A percentile compares a stretch with the other conserved stretches of the same genome.
These are phyloP conservation scores for Sporothrix pallida DNA, from an alignment of 2,329 filamentous ascomycete species.

Conservation along the genomic window DNA sequence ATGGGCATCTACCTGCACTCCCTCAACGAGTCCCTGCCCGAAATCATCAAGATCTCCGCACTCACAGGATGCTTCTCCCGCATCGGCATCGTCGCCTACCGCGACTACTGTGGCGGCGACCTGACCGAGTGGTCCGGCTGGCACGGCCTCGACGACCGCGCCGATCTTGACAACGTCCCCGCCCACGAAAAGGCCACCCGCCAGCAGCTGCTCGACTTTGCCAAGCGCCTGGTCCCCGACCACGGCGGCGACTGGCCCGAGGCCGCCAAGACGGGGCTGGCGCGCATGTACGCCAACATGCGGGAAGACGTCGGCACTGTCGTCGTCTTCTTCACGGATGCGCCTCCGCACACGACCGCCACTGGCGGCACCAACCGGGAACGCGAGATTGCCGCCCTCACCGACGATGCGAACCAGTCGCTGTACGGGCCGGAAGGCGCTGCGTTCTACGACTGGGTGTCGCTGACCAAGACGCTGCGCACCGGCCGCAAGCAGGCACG, in stretches of 20 bases:
- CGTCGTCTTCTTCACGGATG: slow-evolving; percentile 56
- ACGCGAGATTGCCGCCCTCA: slow-evolving; percentile 42
- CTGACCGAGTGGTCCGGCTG: slow-evolving; percentile 58
- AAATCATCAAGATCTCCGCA: slow-evolving; percentile 56
- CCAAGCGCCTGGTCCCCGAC: slow-evolving; percentile 43
- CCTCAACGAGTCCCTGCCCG: slow-evolving; percentile 54
- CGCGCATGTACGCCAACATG: slow-evolving; percentile 54
- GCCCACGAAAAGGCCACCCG: slow-evolving; percentile 41
- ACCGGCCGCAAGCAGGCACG: slow-evolving; percentile 49
- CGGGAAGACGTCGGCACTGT: slow-evolving; percentile 55
- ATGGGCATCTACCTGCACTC: slow-evolving; percentile 53
- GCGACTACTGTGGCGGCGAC: slow-evolving; percentile 51
- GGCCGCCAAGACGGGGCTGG: slow-evolving; percentile 56
- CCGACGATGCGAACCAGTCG: background rate
- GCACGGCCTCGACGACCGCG: slow-evolving; percentile 42
- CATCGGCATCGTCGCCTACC: slow-evolving; percentile 57
- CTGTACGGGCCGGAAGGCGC: slow-evolving; percentile 45
- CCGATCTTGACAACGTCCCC: slow-evolving; percentile 5
- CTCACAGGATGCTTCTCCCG: slow-evolving; percentile 57
- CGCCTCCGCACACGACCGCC: slow-evolving; percentile 37
- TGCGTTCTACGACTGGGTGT: slow-evolving; percentile 54
- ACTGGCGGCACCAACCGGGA: slow-evolving; percentile 41
- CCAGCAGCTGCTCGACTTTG: slow-evolving; percentile 47
- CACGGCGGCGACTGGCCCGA: slow-evolving; percentile 54
- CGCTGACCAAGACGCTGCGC: slow-evolving; percentile 46